phyloP scores from a whole-genome alignment of 2,329 filamentous ascomycete species.

The Aspergillus udagawae region DNA sequence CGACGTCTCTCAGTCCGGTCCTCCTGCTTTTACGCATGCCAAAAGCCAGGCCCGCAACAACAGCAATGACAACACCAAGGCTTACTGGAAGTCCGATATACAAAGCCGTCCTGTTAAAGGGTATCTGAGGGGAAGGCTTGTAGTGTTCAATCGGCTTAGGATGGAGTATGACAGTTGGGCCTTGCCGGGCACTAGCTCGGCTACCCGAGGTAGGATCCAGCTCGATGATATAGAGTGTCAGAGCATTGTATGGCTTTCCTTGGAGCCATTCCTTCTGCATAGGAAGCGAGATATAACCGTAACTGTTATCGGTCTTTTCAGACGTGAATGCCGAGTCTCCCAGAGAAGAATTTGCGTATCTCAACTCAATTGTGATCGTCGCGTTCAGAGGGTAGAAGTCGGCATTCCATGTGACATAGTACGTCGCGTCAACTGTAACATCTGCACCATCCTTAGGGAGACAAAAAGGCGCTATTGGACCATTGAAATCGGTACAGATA shows the following conservation, averaged over 20 bases:
- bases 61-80: slow-evolving; percentile 33
- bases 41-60: slow-evolving; percentile 36
- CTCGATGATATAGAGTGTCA: slow-evolving; percentile 36
- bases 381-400: slow-evolving; percentile 29
- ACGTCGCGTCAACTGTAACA: slow-evolving; percentile 35
- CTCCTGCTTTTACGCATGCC: slow-evolving; percentile 40
- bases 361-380: slow-evolving; percentile 29
- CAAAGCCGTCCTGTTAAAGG: slow-evolving; percentile 33
- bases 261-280: slow-evolving; percentile 41
- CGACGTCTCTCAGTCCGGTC: slow-evolving; percentile 35
- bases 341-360: slow-evolving; percentile 30
- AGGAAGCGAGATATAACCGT: slow-evolving; percentile 36
- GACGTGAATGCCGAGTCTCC: slow-evolving; percentile 37
- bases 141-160: slow-evolving; percentile 33
- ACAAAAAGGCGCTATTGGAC: slow-evolving; percentile 29
- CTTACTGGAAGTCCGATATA: slow-evolving; percentile 41
- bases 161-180: slow-evolving; percentile 34
- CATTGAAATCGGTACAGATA: slow-evolving; percentile 24
- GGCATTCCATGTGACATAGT: slow-evolving; percentile 39
- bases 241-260: slow-evolving; percentile 31
- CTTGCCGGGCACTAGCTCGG: slow-evolving; percentile 25
- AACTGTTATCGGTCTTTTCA: slow-evolving; percentile 30
- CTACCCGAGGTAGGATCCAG: slow-evolving; percentile 23
- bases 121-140: slow-evolving; percentile 26
- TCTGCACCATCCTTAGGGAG: slow-evolving; percentile 30